Percentiles rank a stretch among this genome's conserved stretches.
Evolutionary conservation across 352 stramenopile species (phyloP).

Genomic region (Globisporangium carolinianum): DNA sequence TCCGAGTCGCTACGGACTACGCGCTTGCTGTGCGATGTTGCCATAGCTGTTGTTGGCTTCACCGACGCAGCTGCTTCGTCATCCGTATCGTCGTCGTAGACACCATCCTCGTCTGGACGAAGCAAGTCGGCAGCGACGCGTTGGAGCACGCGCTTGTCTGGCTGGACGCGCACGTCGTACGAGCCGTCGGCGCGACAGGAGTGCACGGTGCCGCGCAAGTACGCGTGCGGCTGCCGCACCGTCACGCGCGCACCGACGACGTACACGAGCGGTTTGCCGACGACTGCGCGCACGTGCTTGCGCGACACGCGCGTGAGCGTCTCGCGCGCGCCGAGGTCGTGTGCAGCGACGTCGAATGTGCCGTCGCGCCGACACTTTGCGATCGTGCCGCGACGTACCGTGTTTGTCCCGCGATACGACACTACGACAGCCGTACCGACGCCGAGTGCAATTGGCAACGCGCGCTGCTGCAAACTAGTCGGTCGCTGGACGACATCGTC

Average conservation of each 20-base stretch:
- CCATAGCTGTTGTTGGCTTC: not conserved
- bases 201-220: constrained; percentile 36
- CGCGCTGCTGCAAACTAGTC: not conserved
- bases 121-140: constrained; percentile 36
- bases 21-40: constrained; percentile 3
- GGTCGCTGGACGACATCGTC: not conserved
- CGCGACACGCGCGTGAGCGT: constrained; percentile 29
- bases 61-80: not conserved
- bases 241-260: constrained; percentile 32
- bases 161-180: constrained; percentile 42
- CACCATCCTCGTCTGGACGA: constrained; percentile 26
- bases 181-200: constrained; percentile 36
- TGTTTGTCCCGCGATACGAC: constrained; percentile 43
- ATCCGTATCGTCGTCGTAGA: constrained; percentile 10
- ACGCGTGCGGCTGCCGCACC: constrained; percentile 46
- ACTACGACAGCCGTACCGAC: constrained; percentile 32
- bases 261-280: constrained; percentile 25
- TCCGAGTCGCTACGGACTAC: constrained; percentile 12
- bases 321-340: constrained; percentile 39
- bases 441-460: not conserved
- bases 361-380: constrained; percentile 41
- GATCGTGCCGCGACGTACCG: constrained; percentile 40
- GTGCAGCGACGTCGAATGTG: constrained; percentile 54
- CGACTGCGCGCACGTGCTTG: constrained; percentile 14
- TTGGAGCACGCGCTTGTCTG: constrained; percentile 20